Evolutionary conservation across 129 eudicot genomes (phyloP).

Genomic region (Silybum marianum): DNA sequence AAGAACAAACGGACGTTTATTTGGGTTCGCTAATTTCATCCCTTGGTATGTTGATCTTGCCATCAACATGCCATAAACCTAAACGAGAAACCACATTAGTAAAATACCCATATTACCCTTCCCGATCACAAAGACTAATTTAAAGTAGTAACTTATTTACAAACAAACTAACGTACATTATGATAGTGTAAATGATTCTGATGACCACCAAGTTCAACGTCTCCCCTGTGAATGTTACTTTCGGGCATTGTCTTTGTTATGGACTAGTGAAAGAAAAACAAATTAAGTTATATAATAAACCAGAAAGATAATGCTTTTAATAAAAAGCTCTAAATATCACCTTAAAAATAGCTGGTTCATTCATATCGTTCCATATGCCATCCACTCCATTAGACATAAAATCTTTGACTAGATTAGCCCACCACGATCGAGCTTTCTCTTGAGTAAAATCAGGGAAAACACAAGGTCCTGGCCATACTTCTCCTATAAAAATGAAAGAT

Average conservation of each 20-base stretch:
- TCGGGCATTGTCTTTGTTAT: slow-evolving; percentile 97
- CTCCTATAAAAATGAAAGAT: slow-evolving; percentile 47
- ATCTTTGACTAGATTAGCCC: slow-evolving; percentile 83
- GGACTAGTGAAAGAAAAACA: slow-evolving; percentile 44
- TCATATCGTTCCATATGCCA: slow-evolving; percentile 99
- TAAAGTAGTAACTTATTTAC: not conserved
- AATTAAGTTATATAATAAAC: slow-evolving; percentile 12
- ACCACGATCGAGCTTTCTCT: slow-evolving; percentile 86
- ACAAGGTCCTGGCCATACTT: slow-evolving; percentile 99
- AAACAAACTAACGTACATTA: slow-evolving; percentile 53
- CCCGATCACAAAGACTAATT: not conserved
- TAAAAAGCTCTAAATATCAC: slow-evolving; percentile 32
- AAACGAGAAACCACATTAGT: slow-evolving; percentile 6
- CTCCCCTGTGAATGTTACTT: slow-evolving; percentile 84
- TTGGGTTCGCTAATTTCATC: slow-evolving; percentile 66
- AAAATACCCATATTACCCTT: slow-evolving; percentile 5
- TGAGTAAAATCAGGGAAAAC: slow-evolving; percentile 94
- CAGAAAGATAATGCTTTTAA: not conserved
- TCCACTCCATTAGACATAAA: slow-evolving; percentile 84
- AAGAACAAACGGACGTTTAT: slow-evolving; percentile 92
- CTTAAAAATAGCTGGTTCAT: slow-evolving; percentile 95
- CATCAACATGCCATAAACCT: slow-evolving; percentile 98
- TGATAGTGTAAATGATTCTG: slow-evolving; percentile 92
- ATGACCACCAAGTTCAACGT: slow-evolving; percentile 79
- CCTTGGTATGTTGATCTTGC: slow-evolving; percentile 92